A percentile compares a stretch with the other conserved stretches of the same genome.
phyloP scores from a whole-genome alignment of 2,329 filamentous ascomycete genomes.

The Hymenoscyphus infarciens region DNA sequence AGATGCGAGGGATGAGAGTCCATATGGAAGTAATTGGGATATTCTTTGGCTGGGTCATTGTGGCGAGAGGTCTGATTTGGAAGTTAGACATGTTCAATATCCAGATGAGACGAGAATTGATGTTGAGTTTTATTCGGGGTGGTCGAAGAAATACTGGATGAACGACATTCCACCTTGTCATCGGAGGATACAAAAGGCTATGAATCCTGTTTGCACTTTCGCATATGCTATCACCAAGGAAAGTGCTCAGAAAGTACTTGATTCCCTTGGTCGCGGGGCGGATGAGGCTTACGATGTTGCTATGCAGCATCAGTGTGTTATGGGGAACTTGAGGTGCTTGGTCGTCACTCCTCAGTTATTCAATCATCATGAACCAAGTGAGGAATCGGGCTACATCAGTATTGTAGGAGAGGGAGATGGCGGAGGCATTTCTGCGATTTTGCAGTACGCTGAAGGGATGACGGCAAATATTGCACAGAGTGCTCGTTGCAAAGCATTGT shows the following conservation, averaged over 20 bases:
- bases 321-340: background rate
- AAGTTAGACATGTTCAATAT: background rate
- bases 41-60: background rate
- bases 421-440: background rate
- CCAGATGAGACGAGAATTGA: background rate
- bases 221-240: background rate
- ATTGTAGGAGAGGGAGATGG: background rate
- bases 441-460: background rate
- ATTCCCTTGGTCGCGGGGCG: background rate
- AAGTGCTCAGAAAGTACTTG: background rate
- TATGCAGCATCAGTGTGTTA: background rate
- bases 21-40: background rate
- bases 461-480: background rate
- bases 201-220: background rate
- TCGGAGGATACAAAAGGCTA: background rate
- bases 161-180: background rate
- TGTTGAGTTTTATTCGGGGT: background rate
- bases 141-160: constrained; percentile 1
- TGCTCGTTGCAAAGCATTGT: background rate
- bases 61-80: background rate
- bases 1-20: background rate
- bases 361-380: background rate
- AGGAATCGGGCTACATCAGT: background rate
- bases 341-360: constrained; percentile 1
- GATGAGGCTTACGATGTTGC: background rate